Conservation (phyloP, 2,329 filamentous ascomycete genomes). For the Sporothrix humicola region DNA sequence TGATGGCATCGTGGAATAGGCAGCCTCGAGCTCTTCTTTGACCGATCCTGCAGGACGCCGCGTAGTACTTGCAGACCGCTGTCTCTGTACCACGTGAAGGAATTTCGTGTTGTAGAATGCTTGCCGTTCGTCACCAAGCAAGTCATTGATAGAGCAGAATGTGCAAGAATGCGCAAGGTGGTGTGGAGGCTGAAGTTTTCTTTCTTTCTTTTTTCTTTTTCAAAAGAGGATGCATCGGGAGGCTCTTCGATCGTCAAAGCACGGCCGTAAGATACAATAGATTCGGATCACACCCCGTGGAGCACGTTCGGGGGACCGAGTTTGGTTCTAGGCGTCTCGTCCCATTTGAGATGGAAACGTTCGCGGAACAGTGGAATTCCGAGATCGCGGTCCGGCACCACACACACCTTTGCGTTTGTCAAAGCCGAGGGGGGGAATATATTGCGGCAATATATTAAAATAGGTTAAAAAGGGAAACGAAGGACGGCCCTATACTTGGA, state of each 20-base stretch:
- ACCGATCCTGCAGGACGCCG: constrained; percentile 32
- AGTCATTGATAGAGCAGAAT: background rate
- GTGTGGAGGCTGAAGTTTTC: background rate
- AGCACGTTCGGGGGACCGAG: background rate
- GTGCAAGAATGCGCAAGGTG: background rate
- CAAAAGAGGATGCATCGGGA: background rate
- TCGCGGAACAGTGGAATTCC: constrained; percentile 28
- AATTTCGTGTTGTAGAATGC: background rate
- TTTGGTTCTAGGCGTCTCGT: background rate
- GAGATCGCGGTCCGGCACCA: constrained; percentile 25
- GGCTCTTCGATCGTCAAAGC: background rate
- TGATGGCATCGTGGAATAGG: background rate
- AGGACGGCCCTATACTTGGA: background rate
- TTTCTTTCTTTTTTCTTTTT: too few relatives aligned
- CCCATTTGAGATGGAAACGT: constrained; percentile 13
- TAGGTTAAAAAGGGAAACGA: background rate
- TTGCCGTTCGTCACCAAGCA: background rate
- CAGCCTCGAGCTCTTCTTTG: constrained; percentile 15
- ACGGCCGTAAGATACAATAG: background rate
- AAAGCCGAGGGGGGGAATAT: constrained; percentile 6
- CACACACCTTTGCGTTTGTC: constrained; percentile 21
- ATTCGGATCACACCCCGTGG: too few relatives aligned
- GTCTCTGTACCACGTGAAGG: background rate
- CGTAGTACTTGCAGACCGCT: constrained; percentile 28
- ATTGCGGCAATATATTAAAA: constrained; percentile 16